These are phyloP conservation scores for Sarocladiaceae sp. DNA, from an alignment of 2,329 filamentous ascomycete genomes.

Conservation along the genomic window DNA sequence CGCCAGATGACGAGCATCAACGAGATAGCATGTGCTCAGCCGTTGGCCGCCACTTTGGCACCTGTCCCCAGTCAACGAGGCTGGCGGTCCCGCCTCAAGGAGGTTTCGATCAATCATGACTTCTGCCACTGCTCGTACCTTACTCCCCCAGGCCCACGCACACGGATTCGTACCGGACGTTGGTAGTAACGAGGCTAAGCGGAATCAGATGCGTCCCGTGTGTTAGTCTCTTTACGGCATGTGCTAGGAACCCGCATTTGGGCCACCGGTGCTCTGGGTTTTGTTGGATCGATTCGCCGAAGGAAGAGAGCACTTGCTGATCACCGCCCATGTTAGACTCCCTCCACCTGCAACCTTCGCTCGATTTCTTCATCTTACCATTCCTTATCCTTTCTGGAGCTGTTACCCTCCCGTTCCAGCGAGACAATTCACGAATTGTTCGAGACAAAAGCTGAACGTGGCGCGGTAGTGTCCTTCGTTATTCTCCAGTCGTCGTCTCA, in stretches of 20 bases:
- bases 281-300: conserved; percentile 1
- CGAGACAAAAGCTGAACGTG: conserved; percentile 8
- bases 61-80: too few relatives aligned
- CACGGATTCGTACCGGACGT: not conserved
- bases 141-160: not conserved
- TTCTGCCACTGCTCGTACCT: not conserved
- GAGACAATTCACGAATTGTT: not conserved
- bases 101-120: not conserved
- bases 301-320: not conserved
- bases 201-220: not conserved
- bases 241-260: too few relatives aligned
- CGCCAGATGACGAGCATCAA: not conserved
- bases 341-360: not conserved
- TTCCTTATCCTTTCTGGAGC: not conserved
- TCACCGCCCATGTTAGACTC: not conserved
- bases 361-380: not conserved
- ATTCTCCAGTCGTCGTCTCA: not conserved
- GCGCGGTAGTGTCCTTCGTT: not conserved
- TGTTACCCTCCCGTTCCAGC: not conserved
- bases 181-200: not conserved
- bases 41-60: too few relatives aligned
- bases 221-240: not conserved
- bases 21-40: too few relatives aligned
- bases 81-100: not conserved
- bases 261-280: too few relatives aligned